Evolutionary conservation across 352 stramenopile genomes (phyloP), one percentile per base, ranked within the genome.

Genomic region (Elongisporangium undulatum): DNA sequence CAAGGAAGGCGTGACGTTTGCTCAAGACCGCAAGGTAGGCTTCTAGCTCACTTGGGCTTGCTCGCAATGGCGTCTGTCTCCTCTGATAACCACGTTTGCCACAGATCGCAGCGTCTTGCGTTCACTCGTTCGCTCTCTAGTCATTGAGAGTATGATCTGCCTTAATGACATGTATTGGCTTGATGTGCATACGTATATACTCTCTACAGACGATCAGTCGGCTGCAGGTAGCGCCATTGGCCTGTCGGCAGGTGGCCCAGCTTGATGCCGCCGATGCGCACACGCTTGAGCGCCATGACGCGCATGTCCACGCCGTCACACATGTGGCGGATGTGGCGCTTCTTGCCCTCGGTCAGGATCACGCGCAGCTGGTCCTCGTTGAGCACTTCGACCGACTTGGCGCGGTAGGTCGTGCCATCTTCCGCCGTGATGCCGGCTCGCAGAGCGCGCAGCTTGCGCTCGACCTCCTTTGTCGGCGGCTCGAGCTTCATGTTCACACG

Each of bases 281-380:
- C 81, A 51, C 96, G 83, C 70, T 98, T 95, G 17, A 99, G 82
- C 54, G 77, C 77, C n/a, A 93, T 67, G 6, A 98, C 95, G 34
- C 74, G 53, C 60, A 98, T 82, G 24, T 92, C 94, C 0, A 99
- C 72, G 24, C 92, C 79, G 51, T 96, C 87, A 65, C 95, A 97
- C 96, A 99, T 99, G 70, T 85, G 94, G 10, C 96, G 93, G 71
- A 99, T 98, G 74, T 99, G 96, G 61, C 95, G 87, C 70, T 99
- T 96, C 56, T 97, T 89, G 53, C 96, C 96, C 73, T 99, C 94
- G 7, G 85, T 91, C n/a, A 99, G 72, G 39, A 96, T 85, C 39
- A 98, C 85, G 10, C 82, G 69, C 58, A 96, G 67, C 51, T 94
- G 81, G 60, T 95, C 87, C 26, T 77, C 82, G 59, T 94, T 94